Evolutionary conservation across 2,329 filamentous ascomycete genomes (phyloP).

Genomic region (Graphilbum sp.): DNA sequence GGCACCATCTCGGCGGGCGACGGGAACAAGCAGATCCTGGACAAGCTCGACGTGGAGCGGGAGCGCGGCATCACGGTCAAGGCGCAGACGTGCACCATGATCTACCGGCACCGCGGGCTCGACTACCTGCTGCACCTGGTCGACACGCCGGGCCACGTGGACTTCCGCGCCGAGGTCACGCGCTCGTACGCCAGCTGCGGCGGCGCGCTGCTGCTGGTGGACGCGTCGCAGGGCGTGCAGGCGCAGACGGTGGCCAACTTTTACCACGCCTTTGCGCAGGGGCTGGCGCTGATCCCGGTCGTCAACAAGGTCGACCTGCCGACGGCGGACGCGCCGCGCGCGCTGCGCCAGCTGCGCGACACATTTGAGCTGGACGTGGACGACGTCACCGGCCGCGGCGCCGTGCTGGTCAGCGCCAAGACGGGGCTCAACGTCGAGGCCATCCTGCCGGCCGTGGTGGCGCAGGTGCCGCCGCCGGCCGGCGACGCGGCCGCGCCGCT

Average conservation of each 20-base stretch:
- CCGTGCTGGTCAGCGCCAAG: constrained; percentile 68
- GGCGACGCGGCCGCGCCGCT: constrained; percentile 60
- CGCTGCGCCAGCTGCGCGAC: constrained; percentile 69
- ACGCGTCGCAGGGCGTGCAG: constrained; percentile 92
- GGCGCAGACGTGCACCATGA: constrained; percentile 95
- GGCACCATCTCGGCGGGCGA: constrained; percentile 74
- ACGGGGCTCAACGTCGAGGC: constrained; percentile 74
- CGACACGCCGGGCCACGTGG: constrained; percentile 93
- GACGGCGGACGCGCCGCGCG: constrained; percentile 72
- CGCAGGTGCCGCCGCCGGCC: constrained; percentile 63
- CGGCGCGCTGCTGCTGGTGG: constrained; percentile 79
- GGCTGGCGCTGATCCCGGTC: constrained; percentile 71
- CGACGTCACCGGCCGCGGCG: constrained; percentile 34
- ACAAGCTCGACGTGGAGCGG: constrained; percentile 92
- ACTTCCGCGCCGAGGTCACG: constrained; percentile 92
- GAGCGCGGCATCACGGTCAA: constrained; percentile 97
- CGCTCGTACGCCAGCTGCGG: constrained; percentile 93
- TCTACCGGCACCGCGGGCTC: constrained; percentile 69
- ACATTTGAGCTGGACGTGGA: constrained; percentile 77
- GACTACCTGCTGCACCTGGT: constrained; percentile 93
- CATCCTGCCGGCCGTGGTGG: constrained; percentile 73
- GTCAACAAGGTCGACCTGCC: constrained; percentile 95
- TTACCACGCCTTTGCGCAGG: constrained; percentile 89
- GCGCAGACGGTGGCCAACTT: constrained; percentile 98
- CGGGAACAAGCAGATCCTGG: constrained; percentile 84